Conservation (phyloP, 2,329 filamentous ascomycete species). For the Cryphonectria parasitica region DNA sequence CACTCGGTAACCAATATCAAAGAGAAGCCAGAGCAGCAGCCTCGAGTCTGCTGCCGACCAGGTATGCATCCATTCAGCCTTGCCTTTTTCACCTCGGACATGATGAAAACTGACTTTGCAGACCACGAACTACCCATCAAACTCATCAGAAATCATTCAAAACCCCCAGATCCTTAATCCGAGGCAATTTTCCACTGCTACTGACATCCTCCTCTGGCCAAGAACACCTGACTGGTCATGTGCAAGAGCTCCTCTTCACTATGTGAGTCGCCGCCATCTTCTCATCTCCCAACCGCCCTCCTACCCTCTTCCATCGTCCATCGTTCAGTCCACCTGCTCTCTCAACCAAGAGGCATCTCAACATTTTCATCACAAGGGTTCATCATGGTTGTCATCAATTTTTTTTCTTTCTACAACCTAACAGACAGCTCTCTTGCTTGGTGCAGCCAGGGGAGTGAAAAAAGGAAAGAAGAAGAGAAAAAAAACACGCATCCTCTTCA, state of each 20-base stretch:
- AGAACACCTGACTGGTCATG: conserved; percentile 29
- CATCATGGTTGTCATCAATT: not conserved
- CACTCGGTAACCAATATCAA: conserved; percentile 26
- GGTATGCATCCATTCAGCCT: conserved; percentile 28
- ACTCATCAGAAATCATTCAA: conserved; percentile 10
- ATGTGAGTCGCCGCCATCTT: conserved; percentile 27
- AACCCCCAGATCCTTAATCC: conserved; percentile 17
- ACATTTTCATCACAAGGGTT: not conserved
- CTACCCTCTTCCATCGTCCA: not conserved
- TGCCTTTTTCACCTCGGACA: conserved; percentile 22
- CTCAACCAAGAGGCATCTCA: not conserved
- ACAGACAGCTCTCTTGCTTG: not conserved
- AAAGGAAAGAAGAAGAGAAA: not conserved
- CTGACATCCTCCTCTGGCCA: not conserved
- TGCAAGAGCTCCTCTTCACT: conserved; percentile 22
- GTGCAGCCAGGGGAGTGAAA: not conserved
- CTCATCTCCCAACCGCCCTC: not conserved
- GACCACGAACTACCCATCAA: conserved; percentile 4
- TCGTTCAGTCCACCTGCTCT: not conserved
- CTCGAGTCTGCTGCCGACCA: conserved; percentile 9
- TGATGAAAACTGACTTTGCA: conserved; percentile 24
- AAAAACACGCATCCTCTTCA: not conserved
- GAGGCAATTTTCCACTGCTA: conserved; percentile 20
- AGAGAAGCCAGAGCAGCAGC: conserved; percentile 21
- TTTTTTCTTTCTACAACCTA: not conserved